These are phyloP conservation scores for Aspergillus ibericus DNA, from an alignment of 2,329 filamentous ascomycete genomes.

Conservation along the genomic window DNA sequence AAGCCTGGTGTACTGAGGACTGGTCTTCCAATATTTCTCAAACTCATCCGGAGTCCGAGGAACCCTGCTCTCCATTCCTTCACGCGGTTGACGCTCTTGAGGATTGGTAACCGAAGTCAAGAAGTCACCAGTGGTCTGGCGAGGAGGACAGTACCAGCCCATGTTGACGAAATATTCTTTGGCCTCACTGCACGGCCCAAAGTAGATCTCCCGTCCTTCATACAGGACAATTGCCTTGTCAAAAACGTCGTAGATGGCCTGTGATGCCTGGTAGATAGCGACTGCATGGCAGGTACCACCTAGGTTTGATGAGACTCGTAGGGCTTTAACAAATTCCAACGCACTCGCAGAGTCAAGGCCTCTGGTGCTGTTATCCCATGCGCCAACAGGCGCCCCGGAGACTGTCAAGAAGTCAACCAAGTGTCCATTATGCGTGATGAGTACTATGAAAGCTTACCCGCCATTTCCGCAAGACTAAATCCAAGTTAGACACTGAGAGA, in stretches of 20 bases:
- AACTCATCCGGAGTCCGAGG: slow-evolving; percentile 71
- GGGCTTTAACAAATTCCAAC: slow-evolving; percentile 57
- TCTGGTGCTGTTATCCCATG: slow-evolving; percentile 52
- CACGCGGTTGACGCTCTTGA: slow-evolving; percentile 54
- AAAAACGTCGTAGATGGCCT: slow-evolving; percentile 61
- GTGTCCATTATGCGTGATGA: neutral
- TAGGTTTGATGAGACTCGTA: slow-evolving; percentile 53
- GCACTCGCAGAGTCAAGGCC: slow-evolving; percentile 59
- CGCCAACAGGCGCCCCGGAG: slow-evolving; percentile 35
- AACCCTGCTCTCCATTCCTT: slow-evolving; percentile 61
- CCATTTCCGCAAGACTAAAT: slow-evolving; percentile 39
- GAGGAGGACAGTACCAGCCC: slow-evolving; percentile 66
- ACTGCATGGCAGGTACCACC: slow-evolving; percentile 54
- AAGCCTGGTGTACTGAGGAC: slow-evolving; percentile 31
- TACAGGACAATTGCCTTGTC: slow-evolving; percentile 75
- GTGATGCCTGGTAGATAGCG: slow-evolving; percentile 58
- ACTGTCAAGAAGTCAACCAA: slow-evolving; percentile 22
- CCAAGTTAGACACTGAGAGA: slow-evolving; percentile 14
- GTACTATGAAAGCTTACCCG: slow-evolving; percentile 23
- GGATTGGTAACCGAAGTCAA: slow-evolving; percentile 69
- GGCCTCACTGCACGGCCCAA: slow-evolving; percentile 62
- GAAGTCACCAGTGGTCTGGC: slow-evolving; percentile 70
- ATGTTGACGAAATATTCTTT: slow-evolving; percentile 66
- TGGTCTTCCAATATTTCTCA: slow-evolving; percentile 51
- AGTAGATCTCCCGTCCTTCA: slow-evolving; percentile 76